A percentile compares a stretch with the other conserved stretches of the same genome.
These are phyloP conservation scores for Warburgia ugandensis DNA, from an alignment of 164 flowering plant species.

Conservation along the genomic window DNA sequence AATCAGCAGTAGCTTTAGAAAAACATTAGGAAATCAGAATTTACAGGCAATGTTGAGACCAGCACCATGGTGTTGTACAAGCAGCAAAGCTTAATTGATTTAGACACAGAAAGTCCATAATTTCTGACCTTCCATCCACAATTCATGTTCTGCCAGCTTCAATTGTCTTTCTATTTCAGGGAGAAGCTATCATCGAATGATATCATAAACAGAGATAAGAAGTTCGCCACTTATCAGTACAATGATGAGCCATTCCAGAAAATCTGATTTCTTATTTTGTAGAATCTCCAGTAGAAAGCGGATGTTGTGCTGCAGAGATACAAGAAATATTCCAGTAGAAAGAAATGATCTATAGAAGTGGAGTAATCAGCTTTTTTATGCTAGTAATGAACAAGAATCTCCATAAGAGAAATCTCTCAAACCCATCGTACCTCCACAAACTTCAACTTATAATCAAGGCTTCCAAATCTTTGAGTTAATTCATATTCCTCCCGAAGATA, in stretches of 20 bases:
- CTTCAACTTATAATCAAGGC: conserved; percentile 72
- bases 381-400: neutral
- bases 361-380: neutral
- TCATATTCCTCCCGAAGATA: conserved; percentile 91
- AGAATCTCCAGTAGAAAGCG: conserved; percentile 87
- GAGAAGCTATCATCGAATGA: too few relatives aligned
- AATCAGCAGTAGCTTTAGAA: too few relatives aligned
- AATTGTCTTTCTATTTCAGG: too few relatives aligned
- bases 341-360: neutral
- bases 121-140: too few relatives aligned
- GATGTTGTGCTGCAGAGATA: conserved; percentile 54
- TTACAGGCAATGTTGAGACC: too few relatives aligned
- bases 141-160: too few relatives aligned
- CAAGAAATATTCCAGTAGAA: neutral
- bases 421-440: conserved; percentile 65
- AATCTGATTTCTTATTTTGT: conserved; percentile 85
- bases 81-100: too few relatives aligned
- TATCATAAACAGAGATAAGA: conserved; percentile 66
- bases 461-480: conserved; percentile 80
- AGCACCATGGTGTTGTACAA: too few relatives aligned
- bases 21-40: too few relatives aligned
- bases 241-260: conserved; percentile 83
- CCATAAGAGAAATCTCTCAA: neutral
- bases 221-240: conserved; percentile 69
- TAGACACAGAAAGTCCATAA: too few relatives aligned